Base-by-base conservation (phyloP, 2,329 filamentous ascomycete species). In the Macrophomina pseudophaseolina region DNA sequence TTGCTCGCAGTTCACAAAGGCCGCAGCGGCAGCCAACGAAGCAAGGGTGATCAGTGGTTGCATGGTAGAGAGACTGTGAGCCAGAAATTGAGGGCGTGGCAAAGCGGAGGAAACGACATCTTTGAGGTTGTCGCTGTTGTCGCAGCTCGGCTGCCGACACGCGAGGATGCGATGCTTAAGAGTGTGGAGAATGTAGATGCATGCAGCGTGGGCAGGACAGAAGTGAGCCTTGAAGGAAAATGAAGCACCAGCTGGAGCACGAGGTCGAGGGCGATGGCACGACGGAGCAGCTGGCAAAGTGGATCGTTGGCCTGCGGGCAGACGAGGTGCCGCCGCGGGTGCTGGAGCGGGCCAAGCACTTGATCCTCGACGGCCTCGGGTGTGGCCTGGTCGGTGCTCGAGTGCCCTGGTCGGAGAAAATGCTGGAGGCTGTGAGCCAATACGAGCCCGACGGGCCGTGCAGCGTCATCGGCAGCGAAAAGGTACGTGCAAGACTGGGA, bases 321-420 rank as follows among this genome's bases (percentile, higher is more conserved):
- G 38, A 65, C 8, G 71, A 77, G 48, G 72, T 82, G 53, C 80
- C 79, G 0, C 67, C 70, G 12, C 64, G 73, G 2, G 68, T 80
- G 18, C 67, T 70, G 16, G 74, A 68, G 3, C 72, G 80, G 0
- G 77, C 76, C 7, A 82, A 83, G 64, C 77, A 82, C 68, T 72
- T 82, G 9, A 75, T 83, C 16, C 72, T 83, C 2, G 81, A 83
- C 68, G 80, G 80, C 11, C 68, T 82, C 9, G 78, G 74, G 5
- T 83, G 80, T 68, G 78, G 71, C 0, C 69, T 82, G 1, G 72
- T 82, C 9, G 80, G 76, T 0, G 74, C 80, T 16, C 78, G 77
- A 46, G 70, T 82, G 5, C 78, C 80, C 5, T 81, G 78, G 79
- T 78, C 79, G 2, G 76, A 80, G 62, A 72, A 74, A 58, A 74